Evolutionary conservation across 208 protist species (phyloP).

Genomic region (Crithidia expoeki): DNA sequence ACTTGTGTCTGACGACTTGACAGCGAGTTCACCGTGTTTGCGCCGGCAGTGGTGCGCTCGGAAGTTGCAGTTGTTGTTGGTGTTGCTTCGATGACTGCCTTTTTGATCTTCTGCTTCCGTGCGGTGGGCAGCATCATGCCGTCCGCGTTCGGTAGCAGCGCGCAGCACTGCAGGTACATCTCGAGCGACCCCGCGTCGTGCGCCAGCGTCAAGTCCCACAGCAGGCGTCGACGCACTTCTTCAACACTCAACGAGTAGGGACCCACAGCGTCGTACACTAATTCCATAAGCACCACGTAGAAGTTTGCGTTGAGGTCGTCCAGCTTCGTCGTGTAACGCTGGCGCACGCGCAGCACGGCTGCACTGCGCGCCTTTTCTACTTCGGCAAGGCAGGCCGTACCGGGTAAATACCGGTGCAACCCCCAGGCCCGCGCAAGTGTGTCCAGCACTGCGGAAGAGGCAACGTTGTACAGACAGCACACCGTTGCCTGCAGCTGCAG

Average conservation of each 20-base stretch:
- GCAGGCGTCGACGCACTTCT: slow-evolving; percentile 61
- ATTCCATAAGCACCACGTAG: slow-evolving; percentile 70
- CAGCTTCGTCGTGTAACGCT: slow-evolving; percentile 66
- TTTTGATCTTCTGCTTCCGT: slow-evolving; percentile 24
- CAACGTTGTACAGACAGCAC: slow-evolving; percentile 51
- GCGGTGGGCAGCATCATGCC: slow-evolving; percentile 22
- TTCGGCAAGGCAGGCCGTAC: slow-evolving; percentile 36
- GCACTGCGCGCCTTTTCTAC: slow-evolving; percentile 37
- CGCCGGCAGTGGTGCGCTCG: neutral
- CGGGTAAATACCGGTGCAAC: slow-evolving; percentile 47
- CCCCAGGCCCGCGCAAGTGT: slow-evolving; percentile 68
- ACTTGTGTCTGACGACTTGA: slow-evolving; percentile 38
- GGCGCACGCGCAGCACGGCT: slow-evolving; percentile 58
- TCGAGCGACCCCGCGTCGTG: slow-evolving; percentile 58
- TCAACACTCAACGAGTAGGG: slow-evolving; percentile 65
- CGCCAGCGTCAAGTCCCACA: slow-evolving; percentile 71
- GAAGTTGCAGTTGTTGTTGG: neutral
- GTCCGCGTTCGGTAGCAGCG: slow-evolving; percentile 45
- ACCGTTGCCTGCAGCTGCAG: slow-evolving; percentile 86
- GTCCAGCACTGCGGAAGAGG: slow-evolving; percentile 56
- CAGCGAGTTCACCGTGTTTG: too few species aligned
- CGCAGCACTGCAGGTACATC: slow-evolving; percentile 63
- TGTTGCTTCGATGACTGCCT: neutral
- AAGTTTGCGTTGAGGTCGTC: slow-evolving; percentile 44
- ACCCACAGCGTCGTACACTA: slow-evolving; percentile 82